Evolutionary conservation across 2,329 filamentous ascomycete species (phyloP), one percentile per base, ranked within the genome.

Genomic region (Fusarium citri): DNA sequence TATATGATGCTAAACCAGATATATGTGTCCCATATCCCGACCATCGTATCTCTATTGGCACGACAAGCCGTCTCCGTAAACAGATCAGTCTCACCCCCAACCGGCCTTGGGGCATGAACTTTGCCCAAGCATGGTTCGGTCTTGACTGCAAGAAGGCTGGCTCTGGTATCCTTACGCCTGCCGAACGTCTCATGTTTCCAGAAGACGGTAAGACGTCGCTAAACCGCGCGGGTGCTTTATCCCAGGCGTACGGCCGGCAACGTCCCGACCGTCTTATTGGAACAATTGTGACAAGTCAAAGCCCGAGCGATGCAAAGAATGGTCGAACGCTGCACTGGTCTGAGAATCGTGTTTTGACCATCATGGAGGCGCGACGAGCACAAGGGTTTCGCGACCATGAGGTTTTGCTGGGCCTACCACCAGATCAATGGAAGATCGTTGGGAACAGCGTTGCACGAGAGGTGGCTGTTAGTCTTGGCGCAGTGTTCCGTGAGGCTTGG

Each of bases 371-470:
- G 0, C 81, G 91, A 3, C 82, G 91, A 3, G 90, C 89, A 0
- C 93, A 96, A 76, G 91, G 91, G 0, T 89, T 92, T 42, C 88
- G 84, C 0, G 91, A 95, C 58, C 69, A 89, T 8, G 93, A 95
- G 60, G 85, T 94, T 0, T 77, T 97, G 1, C 77, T 94, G 2
- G 92, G 92, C 0, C 73, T 56, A 0, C 77, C 84, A 0, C 12
- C 40, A 0, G 80, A 89, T 3, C 90, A 93, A 74, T 89, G 87
- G 80, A 86, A 84, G 57, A 87, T 93, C 22, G 83, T 94, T 0
- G 93, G 93, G 0, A 97, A 97, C 77, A 92, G 90, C 28, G 93
- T 97, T 0, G 88, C 92, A 5, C 82, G 92, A 11, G 86, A 88
- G 25, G 86, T 93, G 2, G 87, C 92, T 0, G 78, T 94, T 20